Evolutionary conservation across 208 protist species (phyloP).

Genomic region (Kentomonas sorsogonicus): DNA sequence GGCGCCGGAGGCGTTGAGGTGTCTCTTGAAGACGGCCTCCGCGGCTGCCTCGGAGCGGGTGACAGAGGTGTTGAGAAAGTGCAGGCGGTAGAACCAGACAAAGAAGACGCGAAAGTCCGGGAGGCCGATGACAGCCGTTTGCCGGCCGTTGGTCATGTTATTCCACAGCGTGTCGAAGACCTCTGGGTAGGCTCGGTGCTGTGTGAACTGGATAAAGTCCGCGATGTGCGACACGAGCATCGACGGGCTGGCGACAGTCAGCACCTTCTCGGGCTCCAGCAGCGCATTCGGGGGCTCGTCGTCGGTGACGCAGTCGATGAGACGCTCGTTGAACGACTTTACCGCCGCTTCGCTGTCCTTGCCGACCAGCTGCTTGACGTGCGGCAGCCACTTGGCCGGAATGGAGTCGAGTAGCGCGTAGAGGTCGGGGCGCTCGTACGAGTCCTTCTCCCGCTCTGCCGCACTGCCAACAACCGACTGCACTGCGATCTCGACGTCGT

Average conservation of each 20-base stretch:
- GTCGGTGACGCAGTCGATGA: conserved; percentile 63
- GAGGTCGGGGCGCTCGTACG: conserved; percentile 40
- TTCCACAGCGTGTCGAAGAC: conserved; percentile 58
- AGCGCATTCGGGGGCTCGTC: conserved; percentile 63
- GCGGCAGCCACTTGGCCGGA: conserved; percentile 38
- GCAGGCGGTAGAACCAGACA: conserved; percentile 58
- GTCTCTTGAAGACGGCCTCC: conserved; percentile 37
- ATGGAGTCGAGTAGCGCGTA: conserved; percentile 36
- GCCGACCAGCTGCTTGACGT: conserved; percentile 22
- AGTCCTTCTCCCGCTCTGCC: conserved; percentile 12
- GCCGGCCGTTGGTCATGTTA: conserved; percentile 14
- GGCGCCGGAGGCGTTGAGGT: conserved; percentile 35
- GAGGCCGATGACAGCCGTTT: conserved; percentile 13
- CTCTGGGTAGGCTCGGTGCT: conserved; percentile 26
- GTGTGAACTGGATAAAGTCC: conserved; percentile 42
- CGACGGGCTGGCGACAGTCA: conserved; percentile 33
- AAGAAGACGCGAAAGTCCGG: conserved; percentile 67
- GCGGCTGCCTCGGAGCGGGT: conserved; percentile 43
- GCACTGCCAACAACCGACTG: conserved; percentile 19
- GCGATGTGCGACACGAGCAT: conserved; percentile 35
- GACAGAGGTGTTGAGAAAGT: conserved; percentile 60
- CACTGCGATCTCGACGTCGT: conserved; percentile 37
- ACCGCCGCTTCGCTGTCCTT: conserved; percentile 16
- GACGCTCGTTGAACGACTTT: conserved; percentile 30
- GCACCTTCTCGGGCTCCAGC: conserved; percentile 37